phyloP scores from a whole-genome alignment of 805 yeast species.

The Middelhovenomyces tepae region DNA sequence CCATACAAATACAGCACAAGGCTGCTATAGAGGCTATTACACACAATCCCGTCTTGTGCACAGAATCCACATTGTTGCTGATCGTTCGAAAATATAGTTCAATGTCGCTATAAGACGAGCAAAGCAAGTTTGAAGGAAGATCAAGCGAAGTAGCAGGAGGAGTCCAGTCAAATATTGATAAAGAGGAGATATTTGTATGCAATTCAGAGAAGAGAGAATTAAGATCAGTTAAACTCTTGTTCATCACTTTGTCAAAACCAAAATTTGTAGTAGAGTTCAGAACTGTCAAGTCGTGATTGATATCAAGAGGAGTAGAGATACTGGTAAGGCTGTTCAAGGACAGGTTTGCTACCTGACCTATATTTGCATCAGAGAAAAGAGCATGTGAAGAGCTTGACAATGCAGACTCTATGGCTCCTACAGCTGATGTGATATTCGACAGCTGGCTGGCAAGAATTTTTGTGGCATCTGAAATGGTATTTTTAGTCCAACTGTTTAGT shows the following conservation, averaged over 20 bases:
- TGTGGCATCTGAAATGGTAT: slow-evolving; percentile 4
- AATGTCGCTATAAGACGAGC: background rate
- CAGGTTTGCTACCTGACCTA: slow-evolving; percentile 5
- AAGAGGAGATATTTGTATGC: slow-evolving; percentile 6
- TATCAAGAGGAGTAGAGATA: slow-evolving; percentile 6
- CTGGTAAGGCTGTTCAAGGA: slow-evolving; percentile 6
- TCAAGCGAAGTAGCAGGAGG: slow-evolving; percentile 3
- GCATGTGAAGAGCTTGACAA: slow-evolving; percentile 1
- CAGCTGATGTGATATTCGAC: background rate
- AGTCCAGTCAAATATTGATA: background rate
- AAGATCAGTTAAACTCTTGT: slow-evolving; percentile 1
- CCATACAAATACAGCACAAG: slow-evolving; percentile 4
- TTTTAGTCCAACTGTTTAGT: slow-evolving; percentile 8
- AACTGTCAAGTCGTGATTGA: slow-evolving; percentile 4
- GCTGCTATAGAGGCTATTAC: slow-evolving; percentile 10
- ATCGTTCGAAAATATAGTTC: slow-evolving; percentile 2
- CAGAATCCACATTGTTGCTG: slow-evolving; percentile 5
- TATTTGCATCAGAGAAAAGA: slow-evolving; percentile 6
- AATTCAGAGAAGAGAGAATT: slow-evolving; percentile 2
- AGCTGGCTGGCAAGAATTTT: slow-evolving; percentile 3
- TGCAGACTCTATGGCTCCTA: background rate
- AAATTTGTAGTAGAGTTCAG: slow-evolving; percentile 2
- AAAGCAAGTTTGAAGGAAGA: slow-evolving; percentile 2
- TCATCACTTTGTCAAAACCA: slow-evolving; percentile 5
- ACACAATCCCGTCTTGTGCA: too few species aligned